A percentile compares a stretch with the other conserved stretches of the same genome.
phyloP scores from a whole-genome alignment of 2,329 filamentous ascomycete genomes.

The Neonectria magnoliae region DNA sequence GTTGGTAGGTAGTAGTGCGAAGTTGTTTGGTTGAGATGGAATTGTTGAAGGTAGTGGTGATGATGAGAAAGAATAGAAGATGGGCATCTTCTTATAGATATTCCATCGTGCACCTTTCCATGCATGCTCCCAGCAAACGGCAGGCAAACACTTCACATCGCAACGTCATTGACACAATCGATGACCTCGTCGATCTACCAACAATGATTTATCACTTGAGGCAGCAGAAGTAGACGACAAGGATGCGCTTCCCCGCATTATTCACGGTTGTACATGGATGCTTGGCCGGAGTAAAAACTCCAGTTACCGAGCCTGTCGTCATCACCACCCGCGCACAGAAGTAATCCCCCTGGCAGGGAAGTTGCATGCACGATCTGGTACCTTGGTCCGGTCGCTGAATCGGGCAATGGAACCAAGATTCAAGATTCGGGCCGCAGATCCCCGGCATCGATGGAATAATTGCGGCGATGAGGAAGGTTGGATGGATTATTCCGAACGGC shows the following conservation, averaged over 20 bases:
- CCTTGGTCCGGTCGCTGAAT: conserved; percentile 3
- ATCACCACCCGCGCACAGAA: neutral
- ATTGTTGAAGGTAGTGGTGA: conserved; percentile 13
- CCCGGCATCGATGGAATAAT: neutral
- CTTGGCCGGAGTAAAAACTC: neutral
- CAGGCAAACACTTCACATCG: conserved; percentile 2
- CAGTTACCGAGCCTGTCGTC: neutral
- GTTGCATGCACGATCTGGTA: neutral
- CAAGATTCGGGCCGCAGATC: neutral
- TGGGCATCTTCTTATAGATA: conserved; percentile 27
- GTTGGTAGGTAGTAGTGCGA: conserved; percentile 2
- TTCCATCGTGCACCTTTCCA: neutral
- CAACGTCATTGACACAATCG: conserved; percentile 36
- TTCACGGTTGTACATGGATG: too few species aligned
- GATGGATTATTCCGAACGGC: neutral
- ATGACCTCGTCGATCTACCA: conserved; percentile 13
- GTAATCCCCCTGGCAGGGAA: neutral
- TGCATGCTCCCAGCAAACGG: neutral
- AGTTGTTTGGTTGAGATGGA: neutral
- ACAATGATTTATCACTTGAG: neutral
- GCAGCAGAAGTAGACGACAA: neutral
- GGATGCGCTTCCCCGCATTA: neutral
- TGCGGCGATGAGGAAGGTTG: neutral
- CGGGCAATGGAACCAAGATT: neutral
- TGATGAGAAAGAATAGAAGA: neutral